Evolutionary conservation across 2,329 filamentous ascomycete genomes (phyloP).

Genomic region (Dothideomycetidae sp.): DNA sequence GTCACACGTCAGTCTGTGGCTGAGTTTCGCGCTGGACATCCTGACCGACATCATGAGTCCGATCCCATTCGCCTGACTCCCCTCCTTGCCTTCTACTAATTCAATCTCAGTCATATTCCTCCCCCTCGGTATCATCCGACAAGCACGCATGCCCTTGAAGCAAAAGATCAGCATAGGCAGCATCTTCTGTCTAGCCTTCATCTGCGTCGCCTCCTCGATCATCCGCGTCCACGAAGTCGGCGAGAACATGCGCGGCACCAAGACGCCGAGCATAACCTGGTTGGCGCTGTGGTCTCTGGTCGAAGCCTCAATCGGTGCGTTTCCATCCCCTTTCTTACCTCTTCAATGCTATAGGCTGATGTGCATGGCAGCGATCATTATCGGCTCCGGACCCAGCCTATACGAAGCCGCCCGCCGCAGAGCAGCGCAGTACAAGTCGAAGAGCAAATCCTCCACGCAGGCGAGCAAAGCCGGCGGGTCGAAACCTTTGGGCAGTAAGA

Average conservation of each 20-base stretch:
- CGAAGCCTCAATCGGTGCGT: slow-evolving; percentile 5
- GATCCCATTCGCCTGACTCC: not conserved
- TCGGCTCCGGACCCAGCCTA: slow-evolving; percentile 2
- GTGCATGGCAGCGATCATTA: slow-evolving; percentile 8
- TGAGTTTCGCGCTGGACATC: slow-evolving; percentile 4
- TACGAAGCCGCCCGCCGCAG: not conserved
- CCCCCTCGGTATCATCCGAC: slow-evolving; percentile 3
- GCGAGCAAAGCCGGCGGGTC: too few species aligned
- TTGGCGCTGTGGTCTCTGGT: slow-evolving; percentile 6
- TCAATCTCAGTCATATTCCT: slow-evolving; percentile 3
- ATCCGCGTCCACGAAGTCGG: slow-evolving; percentile 8
- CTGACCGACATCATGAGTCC: slow-evolving; percentile 6
- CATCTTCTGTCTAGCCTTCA: slow-evolving; percentile 4
- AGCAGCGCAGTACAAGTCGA: too few species aligned
- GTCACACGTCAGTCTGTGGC: slow-evolving; percentile 5
- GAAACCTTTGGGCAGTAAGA: not conserved
- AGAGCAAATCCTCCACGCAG: not conserved
- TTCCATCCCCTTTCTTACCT: not conserved
- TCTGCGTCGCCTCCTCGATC: slow-evolving; percentile 3
- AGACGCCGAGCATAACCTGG: slow-evolving; percentile 6
- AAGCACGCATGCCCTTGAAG: slow-evolving; percentile 4
- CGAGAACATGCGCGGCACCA: slow-evolving; percentile 1
- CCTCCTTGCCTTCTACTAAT: not conserved
- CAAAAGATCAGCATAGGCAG: slow-evolving; percentile 8
- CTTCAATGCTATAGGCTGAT: too few species aligned